phyloP scores from a whole-genome alignment of 208 protist species.

The Leishmania amazonensis region DNA sequence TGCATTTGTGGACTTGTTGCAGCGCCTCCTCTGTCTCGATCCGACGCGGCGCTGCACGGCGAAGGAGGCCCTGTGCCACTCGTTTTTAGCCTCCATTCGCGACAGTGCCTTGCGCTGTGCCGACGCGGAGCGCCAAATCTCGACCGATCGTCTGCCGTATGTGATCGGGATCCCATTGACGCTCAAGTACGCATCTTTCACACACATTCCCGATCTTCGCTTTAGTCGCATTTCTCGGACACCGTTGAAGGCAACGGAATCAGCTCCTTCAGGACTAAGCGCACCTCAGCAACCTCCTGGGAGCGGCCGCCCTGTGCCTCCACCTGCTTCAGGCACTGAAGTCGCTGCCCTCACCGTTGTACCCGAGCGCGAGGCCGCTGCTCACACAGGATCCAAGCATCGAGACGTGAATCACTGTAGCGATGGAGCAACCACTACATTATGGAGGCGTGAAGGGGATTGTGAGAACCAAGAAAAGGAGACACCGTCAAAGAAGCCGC shows the following conservation, averaged over 20 bases:
- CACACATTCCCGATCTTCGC: conserved; percentile 18
- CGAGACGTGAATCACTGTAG: not conserved
- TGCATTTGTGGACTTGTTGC: conserved; percentile 48
- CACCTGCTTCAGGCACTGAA: not conserved
- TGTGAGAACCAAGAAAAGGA: conserved; percentile 6
- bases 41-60: conserved; percentile 50
- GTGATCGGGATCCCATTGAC: conserved; percentile 26
- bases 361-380: not conserved
- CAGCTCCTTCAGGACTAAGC: not conserved
- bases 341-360: not conserved
- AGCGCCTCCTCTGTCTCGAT: conserved; percentile 63
- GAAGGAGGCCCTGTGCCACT: conserved; percentile 54
- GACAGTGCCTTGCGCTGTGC: not conserved
- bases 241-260: not conserved
- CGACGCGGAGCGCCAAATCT: not conserved
- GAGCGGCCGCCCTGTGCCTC: not conserved
- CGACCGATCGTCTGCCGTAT: not conserved
- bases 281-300: not conserved
- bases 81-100: conserved; percentile 47
- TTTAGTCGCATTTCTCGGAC: conserved; percentile 25
- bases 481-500: not conserved
- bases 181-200: conserved; percentile 23
- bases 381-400: not conserved
- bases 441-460: not conserved
- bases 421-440: not conserved